phyloP scores from a whole-genome alignment of 2,329 filamentous ascomycete species.

The Trichoderma aggressivum region DNA sequence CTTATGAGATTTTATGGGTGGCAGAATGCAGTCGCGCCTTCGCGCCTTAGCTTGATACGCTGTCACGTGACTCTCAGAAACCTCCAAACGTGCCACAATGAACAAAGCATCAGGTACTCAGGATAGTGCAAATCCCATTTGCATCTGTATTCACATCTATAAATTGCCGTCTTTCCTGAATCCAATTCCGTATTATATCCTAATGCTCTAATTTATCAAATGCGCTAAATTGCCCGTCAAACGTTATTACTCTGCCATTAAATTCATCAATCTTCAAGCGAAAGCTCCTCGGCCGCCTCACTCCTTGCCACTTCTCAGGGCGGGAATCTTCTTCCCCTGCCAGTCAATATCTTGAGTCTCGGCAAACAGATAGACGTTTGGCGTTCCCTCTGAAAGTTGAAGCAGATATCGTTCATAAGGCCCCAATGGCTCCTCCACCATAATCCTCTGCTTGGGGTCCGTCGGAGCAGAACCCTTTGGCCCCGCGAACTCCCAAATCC shows the following conservation, averaged over 20 bases:
- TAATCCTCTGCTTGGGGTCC: constrained; percentile 37
- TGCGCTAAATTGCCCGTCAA: neutral
- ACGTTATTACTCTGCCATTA: too few relatives aligned
- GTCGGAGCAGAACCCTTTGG: constrained; percentile 40
- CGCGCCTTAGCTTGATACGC: neutral
- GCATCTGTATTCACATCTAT: neutral
- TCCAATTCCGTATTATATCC: neutral
- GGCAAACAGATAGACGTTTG: constrained; percentile 44
- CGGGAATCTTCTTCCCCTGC: constrained; percentile 12
- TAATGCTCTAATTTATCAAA: neutral
- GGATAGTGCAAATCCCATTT: neutral
- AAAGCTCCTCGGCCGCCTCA: neutral
- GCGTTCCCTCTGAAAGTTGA: constrained; percentile 41
- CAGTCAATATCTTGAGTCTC: constrained; percentile 20
- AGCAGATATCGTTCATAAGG: constrained; percentile 51
- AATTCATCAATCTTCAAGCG: neutral
- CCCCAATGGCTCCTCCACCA: constrained; percentile 53
- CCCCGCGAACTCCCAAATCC: constrained; percentile 55
- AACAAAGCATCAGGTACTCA: neutral
- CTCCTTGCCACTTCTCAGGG: neutral
- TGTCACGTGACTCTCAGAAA: neutral
- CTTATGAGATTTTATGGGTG: neutral
- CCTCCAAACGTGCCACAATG: neutral
- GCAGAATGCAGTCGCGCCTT: neutral
- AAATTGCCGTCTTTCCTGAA: neutral